These are phyloP conservation scores for Pyrenophora tritici-repentis DNA, from an alignment of 2,329 filamentous ascomycete genomes.

Conservation along the genomic window DNA sequence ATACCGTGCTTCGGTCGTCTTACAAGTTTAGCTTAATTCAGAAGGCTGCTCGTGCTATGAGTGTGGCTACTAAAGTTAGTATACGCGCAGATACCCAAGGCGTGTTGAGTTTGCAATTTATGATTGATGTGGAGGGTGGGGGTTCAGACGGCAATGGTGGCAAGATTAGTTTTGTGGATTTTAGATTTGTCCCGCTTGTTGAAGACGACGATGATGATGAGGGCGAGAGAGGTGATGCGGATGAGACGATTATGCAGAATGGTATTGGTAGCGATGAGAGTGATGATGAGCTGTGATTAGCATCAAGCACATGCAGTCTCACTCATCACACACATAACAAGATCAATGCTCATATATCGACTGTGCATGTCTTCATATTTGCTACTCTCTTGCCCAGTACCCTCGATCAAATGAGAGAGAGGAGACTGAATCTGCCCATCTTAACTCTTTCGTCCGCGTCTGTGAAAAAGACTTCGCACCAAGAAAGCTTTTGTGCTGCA, in stretches of 20 bases:
- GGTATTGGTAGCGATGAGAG: conserved; percentile 12
- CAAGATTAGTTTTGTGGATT: conserved; percentile 75
- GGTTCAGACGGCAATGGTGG: background rate
- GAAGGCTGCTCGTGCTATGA: conserved; percentile 89
- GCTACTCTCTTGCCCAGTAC: background rate
- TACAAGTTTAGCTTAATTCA: conserved; percentile 90
- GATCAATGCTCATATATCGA: background rate
- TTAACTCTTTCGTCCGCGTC: too few species aligned
- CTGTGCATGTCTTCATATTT: background rate
- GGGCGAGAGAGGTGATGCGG: conserved; percentile 17
- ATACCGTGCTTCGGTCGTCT: conserved; percentile 54
- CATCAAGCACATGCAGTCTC: background rate
- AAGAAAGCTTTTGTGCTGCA: too few species aligned
- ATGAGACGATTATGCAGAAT: conserved; percentile 26
- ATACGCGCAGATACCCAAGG: conserved; percentile 86
- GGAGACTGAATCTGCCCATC: too few species aligned
- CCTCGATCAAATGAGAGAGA: too few species aligned
- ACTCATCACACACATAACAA: background rate
- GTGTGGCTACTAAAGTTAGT: conserved; percentile 87
- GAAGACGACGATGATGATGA: conserved; percentile 56
- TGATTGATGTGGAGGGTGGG: conserved; percentile 77
- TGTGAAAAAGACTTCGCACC: too few species aligned
- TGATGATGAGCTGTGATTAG: background rate
- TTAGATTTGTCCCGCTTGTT: conserved; percentile 75
- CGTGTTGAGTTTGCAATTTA: conserved; percentile 92